Evolutionary conservation across 805 yeast genomes (phyloP), one percentile per base, ranked within the genome.

Genomic region (Sugiyamaella boreocaroliniensis): DNA sequence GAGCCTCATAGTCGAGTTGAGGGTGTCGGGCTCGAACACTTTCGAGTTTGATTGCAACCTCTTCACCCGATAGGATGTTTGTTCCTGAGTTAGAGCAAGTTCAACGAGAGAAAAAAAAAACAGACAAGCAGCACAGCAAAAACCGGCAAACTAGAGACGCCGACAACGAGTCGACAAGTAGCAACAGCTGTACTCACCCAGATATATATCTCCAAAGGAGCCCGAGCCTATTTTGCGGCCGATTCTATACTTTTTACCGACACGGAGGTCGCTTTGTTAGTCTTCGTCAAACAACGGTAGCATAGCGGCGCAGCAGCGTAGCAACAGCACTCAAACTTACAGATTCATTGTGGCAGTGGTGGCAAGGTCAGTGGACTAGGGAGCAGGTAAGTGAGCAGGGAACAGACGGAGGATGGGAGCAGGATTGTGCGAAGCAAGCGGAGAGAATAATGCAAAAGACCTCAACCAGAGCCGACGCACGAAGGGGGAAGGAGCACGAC

Each of bases 181-280:
- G 29, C 12, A 18, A 9, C 37, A 32, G 4, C 2, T 32, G 37
- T 22, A 32, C 65, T 29, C 57, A 55, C 75, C 86, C 59, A 89
- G 77, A 70, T 93, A 93, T 62, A 92, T 93, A 68, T 93, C 99
- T 55, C 99, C 99, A 69, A 92, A 92, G 10, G 97, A 90, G 16
- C 99, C 99, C 42, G 93, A 83, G 18, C 99, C 99, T 64, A 92
- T 92, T 71, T 90, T 90, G 56, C 97, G 84, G 41, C 97, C 96
- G 64, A 90, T 85, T 52, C 96, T 81, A 72, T 83, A 90, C 72
- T 90, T 92, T 74, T 93, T 87, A 49, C 98, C 98, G 41, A 92
- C 92, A 68, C 95, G 79, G 66, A 86, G 77, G 70, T 87, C 96
- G 81, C 20, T 41, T 16, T 41, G 77, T 77, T 40, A 37, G 37